A percentile compares a stretch with the other conserved stretches of the same genome.
These are phyloP conservation scores for Meira nashicola DNA, from an alignment of 1,284 basidiomycete genomes.

Conservation along the genomic window DNA sequence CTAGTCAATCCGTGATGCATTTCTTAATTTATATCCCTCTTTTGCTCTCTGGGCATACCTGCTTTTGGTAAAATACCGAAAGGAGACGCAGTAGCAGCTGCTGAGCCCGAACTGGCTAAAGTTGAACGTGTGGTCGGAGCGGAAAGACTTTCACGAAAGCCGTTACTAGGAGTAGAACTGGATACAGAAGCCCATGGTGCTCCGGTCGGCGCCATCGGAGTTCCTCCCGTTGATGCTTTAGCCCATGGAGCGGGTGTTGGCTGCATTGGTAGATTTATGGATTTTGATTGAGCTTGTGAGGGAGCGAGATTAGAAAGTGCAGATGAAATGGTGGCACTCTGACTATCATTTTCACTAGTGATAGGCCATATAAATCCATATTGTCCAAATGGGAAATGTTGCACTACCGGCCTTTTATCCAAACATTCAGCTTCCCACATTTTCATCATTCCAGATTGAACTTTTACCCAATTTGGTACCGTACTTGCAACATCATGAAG, in stretches of 20 bases:
- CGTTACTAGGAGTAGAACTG: background rate
- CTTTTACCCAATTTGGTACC: constrained; percentile 82
- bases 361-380: constrained; percentile 31
- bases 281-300: background rate
- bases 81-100: constrained; percentile 14
- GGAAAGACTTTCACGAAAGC: background rate
- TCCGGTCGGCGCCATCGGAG: background rate
- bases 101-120: constrained; percentile 10
- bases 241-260: constrained; percentile 1
- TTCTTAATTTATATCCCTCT: background rate
- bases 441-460: constrained; percentile 82
- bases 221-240: background rate
- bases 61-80: constrained; percentile 12
- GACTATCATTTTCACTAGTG: background rate
- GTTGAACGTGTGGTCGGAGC: constrained; percentile 1
- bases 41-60: background rate
- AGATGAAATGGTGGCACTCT: background rate
- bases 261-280: background rate
- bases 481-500: constrained; percentile 77
- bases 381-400: constrained; percentile 78
- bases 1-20: too few relatives aligned
- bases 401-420: constrained; percentile 90
- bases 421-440: constrained; percentile 98
- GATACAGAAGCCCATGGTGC: background rate
- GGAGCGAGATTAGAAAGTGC: background rate